Conservation (phyloP, 1,284 basidiomycete species). For the Caloboletus firmus region DNA sequence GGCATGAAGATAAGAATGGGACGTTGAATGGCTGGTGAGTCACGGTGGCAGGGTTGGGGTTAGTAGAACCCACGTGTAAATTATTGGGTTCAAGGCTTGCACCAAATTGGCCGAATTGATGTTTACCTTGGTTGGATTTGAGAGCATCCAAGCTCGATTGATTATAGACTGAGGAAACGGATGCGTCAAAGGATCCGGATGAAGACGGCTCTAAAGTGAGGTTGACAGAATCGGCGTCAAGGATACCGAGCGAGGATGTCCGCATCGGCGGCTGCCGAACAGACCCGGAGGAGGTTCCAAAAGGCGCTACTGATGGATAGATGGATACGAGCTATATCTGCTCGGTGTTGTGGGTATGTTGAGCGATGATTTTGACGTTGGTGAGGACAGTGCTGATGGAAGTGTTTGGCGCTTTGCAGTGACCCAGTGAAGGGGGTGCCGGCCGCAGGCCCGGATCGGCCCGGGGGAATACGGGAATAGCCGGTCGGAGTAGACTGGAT, state of each 20-base stretch:
- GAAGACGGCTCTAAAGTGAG: constrained; percentile 18
- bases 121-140: constrained; percentile 13
- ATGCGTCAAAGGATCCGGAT: constrained; percentile 16
- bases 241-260: constrained; percentile 10
- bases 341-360: constrained; percentile 1
- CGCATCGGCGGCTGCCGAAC: constrained; percentile 11
- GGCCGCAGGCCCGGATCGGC: too few relatives aligned
- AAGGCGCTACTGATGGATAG: constrained; percentile 14
- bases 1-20: constrained; percentile 21
- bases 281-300: constrained; percentile 13
- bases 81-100: constrained; percentile 5
- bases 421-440: too few relatives aligned
- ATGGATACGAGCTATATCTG: constrained; percentile 11
- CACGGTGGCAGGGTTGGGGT: neutral
- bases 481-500: too few relatives aligned
- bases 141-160: constrained; percentile 7
- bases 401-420: constrained; percentile 10
- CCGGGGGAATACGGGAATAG: too few relatives aligned
- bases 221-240: constrained; percentile 4
- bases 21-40: constrained; percentile 3
- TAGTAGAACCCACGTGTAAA: constrained; percentile 16
- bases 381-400: too few relatives aligned
- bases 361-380: constrained; percentile 12
- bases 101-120: constrained; percentile 13
- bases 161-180: constrained; percentile 22